Base-by-base conservation (phyloP, 2,329 filamentous ascomycete genomes). In the Aspergillus novoparasiticus region DNA sequence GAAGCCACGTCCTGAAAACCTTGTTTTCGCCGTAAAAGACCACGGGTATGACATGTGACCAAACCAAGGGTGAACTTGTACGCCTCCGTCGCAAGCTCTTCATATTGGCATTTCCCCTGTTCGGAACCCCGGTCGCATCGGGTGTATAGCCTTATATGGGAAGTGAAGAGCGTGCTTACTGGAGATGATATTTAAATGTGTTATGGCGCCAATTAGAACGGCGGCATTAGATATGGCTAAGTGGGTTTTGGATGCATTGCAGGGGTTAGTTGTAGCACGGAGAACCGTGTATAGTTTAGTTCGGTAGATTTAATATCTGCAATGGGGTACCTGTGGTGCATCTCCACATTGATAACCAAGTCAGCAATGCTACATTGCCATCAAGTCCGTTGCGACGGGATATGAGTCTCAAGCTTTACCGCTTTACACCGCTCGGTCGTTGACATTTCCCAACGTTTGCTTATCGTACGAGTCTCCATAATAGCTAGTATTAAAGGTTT, bases 1-100 rank as follows among this genome's bases (percentile, higher is more conserved):
- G 65, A 66, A 66, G 58, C 58, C 16, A 55, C 50, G 43, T 41
- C 39, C 50, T 32, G 39, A 12, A 58, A 62, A 64, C 56, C 51
- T 61, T 61, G 59, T 59, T 54, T 9, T 32, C 14, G 14, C 5
- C 14, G 8, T 23, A 39, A 36, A 36, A 12, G 30, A 50, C 45
- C 34, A 57, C 16, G 55, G 56, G 36, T 16, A 12, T 32, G 32
- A 32, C 58, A 60, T 60, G 58, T 60, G 41, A 55, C 54, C 48
- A 60, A n/a, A 36, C 48, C 58, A 53, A 41, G 46, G 34, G 11
- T 60, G 45, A n/a, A 43, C 19, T 28, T 30, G 4, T 39, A 39
- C 32, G 51, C 51, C n/a, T 26, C 28, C 28, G 16, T 51, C 19
- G 19, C 48, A 51, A 51, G 10, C 19, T 32, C 11, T 36, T n/a